A percentile compares a stretch with the other conserved stretches of the same genome.
phyloP scores from a whole-genome alignment of 805 yeast genomes.

The Metschnikowia kofuensis region DNA sequence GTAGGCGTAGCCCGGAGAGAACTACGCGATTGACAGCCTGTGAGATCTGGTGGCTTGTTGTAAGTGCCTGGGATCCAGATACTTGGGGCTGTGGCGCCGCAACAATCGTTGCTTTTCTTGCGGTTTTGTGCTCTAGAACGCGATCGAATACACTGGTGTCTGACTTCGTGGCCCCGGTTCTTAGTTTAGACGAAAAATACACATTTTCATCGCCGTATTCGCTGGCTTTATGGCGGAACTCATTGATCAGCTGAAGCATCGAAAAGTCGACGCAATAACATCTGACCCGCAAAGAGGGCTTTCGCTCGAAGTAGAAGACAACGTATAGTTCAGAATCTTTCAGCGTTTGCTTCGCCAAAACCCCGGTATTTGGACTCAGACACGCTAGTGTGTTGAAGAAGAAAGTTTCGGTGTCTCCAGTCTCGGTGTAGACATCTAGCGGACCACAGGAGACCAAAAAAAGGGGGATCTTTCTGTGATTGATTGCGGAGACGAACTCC shows the following conservation, averaged over 20 bases:
- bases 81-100: slow-evolving; percentile 7
- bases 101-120: slow-evolving; percentile 14
- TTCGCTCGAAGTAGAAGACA: slow-evolving; percentile 24
- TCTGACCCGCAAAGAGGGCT: slow-evolving; percentile 9
- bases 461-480: slow-evolving; percentile 13
- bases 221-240: slow-evolving; percentile 1
- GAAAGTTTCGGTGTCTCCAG: slow-evolving; percentile 12
- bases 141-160: slow-evolving; percentile 33
- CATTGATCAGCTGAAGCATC: slow-evolving; percentile 7
- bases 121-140: slow-evolving; percentile 27
- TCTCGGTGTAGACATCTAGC: slow-evolving; percentile 14
- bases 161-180: slow-evolving; percentile 7
- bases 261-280: slow-evolving; percentile 22
- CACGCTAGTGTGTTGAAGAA: slow-evolving; percentile 9
- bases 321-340: slow-evolving; percentile 13
- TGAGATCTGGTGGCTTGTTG: slow-evolving; percentile 30
- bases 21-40: slow-evolving; percentile 33
- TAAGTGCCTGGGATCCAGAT: slow-evolving; percentile 16
- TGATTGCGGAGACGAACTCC: slow-evolving; percentile 6
- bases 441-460: slow-evolving; percentile 17
- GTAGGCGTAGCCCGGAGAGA: slow-evolving; percentile 40
- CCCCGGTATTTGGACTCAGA: slow-evolving; percentile 3
- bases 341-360: slow-evolving; percentile 11
- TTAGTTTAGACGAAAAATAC: slow-evolving; percentile 5
- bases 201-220: slow-evolving; percentile 3